Base-by-base conservation (phyloP, 78 protist genomes). In the Dictyostelium capitatum region DNA sequence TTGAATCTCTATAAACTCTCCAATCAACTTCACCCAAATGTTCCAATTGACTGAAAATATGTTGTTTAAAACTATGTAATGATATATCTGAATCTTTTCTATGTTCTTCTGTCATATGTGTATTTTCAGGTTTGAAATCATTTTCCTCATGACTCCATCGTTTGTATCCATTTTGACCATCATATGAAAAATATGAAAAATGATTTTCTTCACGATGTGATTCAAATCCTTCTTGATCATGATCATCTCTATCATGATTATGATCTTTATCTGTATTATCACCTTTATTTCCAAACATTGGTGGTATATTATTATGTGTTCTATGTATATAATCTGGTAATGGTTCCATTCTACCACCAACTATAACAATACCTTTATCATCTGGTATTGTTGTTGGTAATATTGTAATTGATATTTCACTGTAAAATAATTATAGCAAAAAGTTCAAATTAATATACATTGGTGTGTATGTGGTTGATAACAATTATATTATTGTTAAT, bases 21-120 rank as follows among this genome's bases (percentile, higher is more conserved):
- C 95, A 91, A 47, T 73, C 59, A 28, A 91, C 95, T 75, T 91
- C 95, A 14, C 95, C 95, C 15, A 81, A 41, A 54, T 91, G 95
- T 23, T 85, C 92, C 12, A 85, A 30, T 46, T 54, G 69, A 57
- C 62, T 51, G 47, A 25, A 77, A 7, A 85, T 65, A 50, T 85
- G 92, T 54, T 85, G 92, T 75, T 64, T 85, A 54, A 57, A 74
- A 47, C 92, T 85, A 28, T 85, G 92, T 47, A 65, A 43, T 43
- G 48, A 43, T 19, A 72, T 28, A 72, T 64, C 73, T 46, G 79
- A 54, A 41, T 83, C 90, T n/a, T 64, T 70, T 19, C 41, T 51
- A 48, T 85, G 77, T 7, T 57, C 74, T 67, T 91, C 89, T 11
- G 72, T 54, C 3, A 32, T 72, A 73, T 91, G 91, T 15, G 56